Evolutionary conservation across 164 flowering plant genomes (phyloP).

Genomic region (Annona squamosa): DNA sequence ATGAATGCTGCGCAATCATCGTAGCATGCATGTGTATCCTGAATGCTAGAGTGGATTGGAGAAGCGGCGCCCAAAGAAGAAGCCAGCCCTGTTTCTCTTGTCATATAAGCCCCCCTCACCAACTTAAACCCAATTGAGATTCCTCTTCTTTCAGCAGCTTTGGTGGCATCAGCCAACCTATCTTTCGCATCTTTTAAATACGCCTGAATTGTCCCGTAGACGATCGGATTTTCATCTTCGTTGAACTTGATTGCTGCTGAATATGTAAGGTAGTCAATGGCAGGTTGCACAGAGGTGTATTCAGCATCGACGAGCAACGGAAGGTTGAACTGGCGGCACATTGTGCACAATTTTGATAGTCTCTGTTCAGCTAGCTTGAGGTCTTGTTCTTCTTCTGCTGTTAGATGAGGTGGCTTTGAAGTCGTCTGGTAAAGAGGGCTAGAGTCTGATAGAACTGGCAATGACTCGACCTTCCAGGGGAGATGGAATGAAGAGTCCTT

Average conservation of each 20-base stretch:
- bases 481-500: constrained; percentile 52
- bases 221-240: constrained; percentile 31
- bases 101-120: constrained; percentile 88
- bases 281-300: constrained; percentile 73
- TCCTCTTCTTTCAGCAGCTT: constrained; percentile 62
- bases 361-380: constrained; percentile 48
- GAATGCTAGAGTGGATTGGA: constrained; percentile 63
- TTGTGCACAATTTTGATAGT: constrained; percentile 35
- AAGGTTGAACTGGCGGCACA: constrained; percentile 36
- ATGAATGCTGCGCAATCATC: constrained; percentile 57
- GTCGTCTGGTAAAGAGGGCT: constrained; percentile 82
- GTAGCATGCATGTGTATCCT: constrained; percentile 66
- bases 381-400: constrained; percentile 56
- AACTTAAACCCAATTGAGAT: constrained; percentile 65
- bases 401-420: constrained; percentile 44
- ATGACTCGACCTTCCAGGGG: constrained; percentile 66
- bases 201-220: constrained; percentile 73
- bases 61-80: constrained; percentile 49
- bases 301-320: constrained; percentile 77
- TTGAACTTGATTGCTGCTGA: constrained; percentile 44
- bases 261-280: constrained; percentile 74
- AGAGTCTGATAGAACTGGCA: constrained; percentile 48
- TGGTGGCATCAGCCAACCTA: constrained; percentile 35
- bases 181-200: constrained; percentile 76
- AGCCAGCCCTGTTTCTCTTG: constrained; percentile 58